Conservation (phyloP, 257 asterid species). For the Sherardia arvensis region DNA sequence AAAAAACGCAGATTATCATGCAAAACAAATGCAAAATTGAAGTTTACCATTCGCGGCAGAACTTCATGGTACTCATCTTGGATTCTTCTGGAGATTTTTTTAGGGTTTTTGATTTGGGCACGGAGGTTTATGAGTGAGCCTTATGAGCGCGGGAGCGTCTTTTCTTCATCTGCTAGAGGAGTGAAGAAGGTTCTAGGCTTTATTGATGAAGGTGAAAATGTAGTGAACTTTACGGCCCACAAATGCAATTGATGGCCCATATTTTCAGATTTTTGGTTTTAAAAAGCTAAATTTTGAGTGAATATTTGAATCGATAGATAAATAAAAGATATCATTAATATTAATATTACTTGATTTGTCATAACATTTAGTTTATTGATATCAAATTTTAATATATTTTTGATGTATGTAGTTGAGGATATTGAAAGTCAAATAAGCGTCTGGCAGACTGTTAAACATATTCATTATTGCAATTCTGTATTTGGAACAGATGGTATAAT, state of each 20-base stretch:
- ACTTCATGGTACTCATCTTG: conserved; percentile 98
- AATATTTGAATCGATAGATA: too few species aligned
- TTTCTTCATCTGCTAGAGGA: not conserved
- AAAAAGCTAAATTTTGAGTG: too few species aligned
- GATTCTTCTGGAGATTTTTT: not conserved
- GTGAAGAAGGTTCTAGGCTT: not conserved
- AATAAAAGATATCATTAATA: too few species aligned
- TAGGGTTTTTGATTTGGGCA: not conserved
- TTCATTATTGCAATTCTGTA: too few species aligned
- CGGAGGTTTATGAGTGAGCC: not conserved
- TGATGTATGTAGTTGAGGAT: too few species aligned
- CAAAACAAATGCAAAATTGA: not conserved
- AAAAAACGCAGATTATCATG: not conserved
- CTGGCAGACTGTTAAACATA: too few species aligned
- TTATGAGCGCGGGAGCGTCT: not conserved
- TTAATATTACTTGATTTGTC: too few species aligned
- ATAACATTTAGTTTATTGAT: too few species aligned
- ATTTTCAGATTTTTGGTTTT: too few species aligned
- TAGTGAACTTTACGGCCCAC: not conserved
- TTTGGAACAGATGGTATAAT: too few species aligned
- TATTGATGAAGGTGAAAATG: not conserved
- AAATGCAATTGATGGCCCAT: not conserved
- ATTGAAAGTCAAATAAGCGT: too few species aligned
- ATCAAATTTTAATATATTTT: too few species aligned
- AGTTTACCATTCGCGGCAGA: conserved; percentile 91